phyloP scores from a whole-genome alignment of 1,139 yeast species.

The Geotrichum reessii region DNA sequence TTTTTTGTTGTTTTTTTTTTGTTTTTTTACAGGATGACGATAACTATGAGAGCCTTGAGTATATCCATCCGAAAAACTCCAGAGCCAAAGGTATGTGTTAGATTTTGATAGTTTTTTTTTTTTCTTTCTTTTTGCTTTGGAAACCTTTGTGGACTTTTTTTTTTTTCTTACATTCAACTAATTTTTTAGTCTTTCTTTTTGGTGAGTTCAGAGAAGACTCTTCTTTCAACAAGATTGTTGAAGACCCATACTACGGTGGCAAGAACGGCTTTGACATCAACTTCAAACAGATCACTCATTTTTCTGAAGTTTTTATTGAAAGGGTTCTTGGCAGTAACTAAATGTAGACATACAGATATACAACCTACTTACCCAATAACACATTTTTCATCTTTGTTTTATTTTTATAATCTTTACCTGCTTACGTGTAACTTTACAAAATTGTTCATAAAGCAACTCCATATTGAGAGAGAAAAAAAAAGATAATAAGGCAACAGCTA shows the following conservation, averaged over 20 bases:
- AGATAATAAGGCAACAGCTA: neutral
- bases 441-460: neutral
- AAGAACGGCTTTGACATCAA: slow-evolving; percentile 72
- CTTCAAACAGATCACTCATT: slow-evolving; percentile 67
- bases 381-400: neutral
- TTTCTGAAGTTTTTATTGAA: slow-evolving; percentile 34
- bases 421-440: neutral
- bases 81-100: slow-evolving; percentile 37
- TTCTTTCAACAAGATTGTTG: slow-evolving; percentile 53
- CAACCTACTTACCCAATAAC: neutral
- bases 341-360: neutral
- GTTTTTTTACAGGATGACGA: slow-evolving; percentile 45
- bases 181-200: slow-evolving; percentile 43
- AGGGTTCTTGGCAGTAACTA: slow-evolving; percentile 1
- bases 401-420: neutral
- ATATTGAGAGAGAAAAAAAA: neutral
- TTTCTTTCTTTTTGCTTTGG: neutral
- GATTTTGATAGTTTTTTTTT: no score
- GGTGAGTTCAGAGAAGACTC: slow-evolving; percentile 67
- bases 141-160: neutral
- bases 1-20: neutral
- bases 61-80: slow-evolving; percentile 52
- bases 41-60: slow-evolving; percentile 55
- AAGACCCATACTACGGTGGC: slow-evolving; percentile 93
- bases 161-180: neutral